These are phyloP conservation scores for Starmerella etchellsii DNA, from an alignment of 805 yeast species.

Conservation along the genomic window DNA sequence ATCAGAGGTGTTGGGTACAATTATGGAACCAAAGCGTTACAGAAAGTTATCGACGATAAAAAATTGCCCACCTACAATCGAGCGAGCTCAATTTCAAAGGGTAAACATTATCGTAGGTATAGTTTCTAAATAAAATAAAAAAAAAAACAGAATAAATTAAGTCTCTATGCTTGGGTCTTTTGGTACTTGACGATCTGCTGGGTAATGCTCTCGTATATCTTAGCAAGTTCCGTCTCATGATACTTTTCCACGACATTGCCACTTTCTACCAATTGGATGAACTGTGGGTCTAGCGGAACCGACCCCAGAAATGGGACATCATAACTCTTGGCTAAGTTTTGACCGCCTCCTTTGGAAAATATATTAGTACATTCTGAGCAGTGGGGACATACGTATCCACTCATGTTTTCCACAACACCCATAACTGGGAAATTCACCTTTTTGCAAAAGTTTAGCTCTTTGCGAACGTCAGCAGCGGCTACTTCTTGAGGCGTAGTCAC, in stretches of 20 bases:
- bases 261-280: constrained; percentile 75
- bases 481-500: constrained; percentile 96
- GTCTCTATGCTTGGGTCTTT: neutral
- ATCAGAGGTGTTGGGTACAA: constrained; percentile 67
- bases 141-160: no score
- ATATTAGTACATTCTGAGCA: constrained; percentile 81
- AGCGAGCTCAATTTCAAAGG: constrained; percentile 16
- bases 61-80: constrained; percentile 41
- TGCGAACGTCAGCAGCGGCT: constrained; percentile 85
- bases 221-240: constrained; percentile 28
- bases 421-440: constrained; percentile 69
- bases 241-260: constrained; percentile 31
- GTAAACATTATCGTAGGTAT: constrained; percentile 11
- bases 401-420: constrained; percentile 92
- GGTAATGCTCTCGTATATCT: constrained; percentile 38
- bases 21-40: constrained; percentile 52
- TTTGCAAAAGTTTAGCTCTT: constrained; percentile 82
- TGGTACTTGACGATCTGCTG: constrained; percentile 21
- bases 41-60: constrained; percentile 39
- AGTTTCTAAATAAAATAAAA: constrained; percentile 9
- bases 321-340: constrained; percentile 47
- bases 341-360: constrained; percentile 89
- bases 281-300: constrained; percentile 86
- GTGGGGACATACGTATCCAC: constrained; percentile 89
- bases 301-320: constrained; percentile 63